These are phyloP conservation scores for Xylariaceae sp. DNA, from an alignment of 2,329 filamentous ascomycete genomes.

Conservation along the genomic window DNA sequence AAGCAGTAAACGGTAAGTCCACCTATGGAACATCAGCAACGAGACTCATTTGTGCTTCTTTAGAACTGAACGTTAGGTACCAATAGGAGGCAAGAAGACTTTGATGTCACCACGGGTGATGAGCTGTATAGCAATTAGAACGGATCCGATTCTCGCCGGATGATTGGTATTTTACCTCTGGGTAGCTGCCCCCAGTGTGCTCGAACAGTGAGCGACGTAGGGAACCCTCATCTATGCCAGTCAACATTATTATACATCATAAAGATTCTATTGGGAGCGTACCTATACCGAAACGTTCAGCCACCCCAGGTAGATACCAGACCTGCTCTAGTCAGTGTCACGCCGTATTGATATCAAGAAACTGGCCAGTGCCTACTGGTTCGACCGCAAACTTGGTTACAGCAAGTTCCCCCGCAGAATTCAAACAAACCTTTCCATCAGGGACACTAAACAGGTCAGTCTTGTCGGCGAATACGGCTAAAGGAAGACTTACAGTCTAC, in stretches of 20 bases:
- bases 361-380: constrained; percentile 63
- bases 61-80: constrained; percentile 41
- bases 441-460: constrained; percentile 48
- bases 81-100: constrained; percentile 92
- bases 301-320: constrained; percentile 85
- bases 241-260: constrained; percentile 31
- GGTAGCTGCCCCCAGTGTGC: constrained; percentile 93
- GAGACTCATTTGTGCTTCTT: not conserved
- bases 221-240: constrained; percentile 71
- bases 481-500: constrained; percentile 61
- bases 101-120: constrained; percentile 96
- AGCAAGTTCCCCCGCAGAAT: constrained; percentile 80
- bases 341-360: not conserved
- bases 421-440: constrained; percentile 90
- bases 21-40: constrained; percentile 46
- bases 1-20: constrained; percentile 97
- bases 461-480: not conserved
- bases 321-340: constrained; percentile 44
- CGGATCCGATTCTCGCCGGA: not conserved
- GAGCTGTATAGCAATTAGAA: constrained; percentile 51
- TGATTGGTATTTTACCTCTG: constrained; percentile 59
- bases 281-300: constrained; percentile 90
- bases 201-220: constrained; percentile 89
- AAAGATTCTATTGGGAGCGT: constrained; percentile 28
- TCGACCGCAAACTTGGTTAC: constrained; percentile 98